Base-by-base conservation (phyloP, 306 rosid species). In the Mucuna pruriens region DNA sequence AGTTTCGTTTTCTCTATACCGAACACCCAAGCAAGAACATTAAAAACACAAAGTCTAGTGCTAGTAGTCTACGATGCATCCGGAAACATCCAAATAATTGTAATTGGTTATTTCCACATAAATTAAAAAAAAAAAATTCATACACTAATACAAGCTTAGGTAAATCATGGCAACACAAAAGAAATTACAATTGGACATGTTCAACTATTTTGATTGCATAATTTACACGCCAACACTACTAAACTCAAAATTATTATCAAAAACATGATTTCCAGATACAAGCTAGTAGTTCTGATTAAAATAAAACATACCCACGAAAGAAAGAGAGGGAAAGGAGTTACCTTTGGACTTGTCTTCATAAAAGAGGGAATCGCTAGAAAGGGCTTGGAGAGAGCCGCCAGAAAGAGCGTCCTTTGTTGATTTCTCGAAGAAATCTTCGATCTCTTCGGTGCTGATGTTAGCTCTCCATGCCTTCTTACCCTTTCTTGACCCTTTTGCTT, bases 401-500 rank as follows among this genome's bases (percentile, higher is more conserved):
- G 94, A 83, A 69, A 86, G 95, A 67, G 97, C 94, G 61, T 92
- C 95, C 82, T 88, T 91, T 0, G 95, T 94, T 0, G 98, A 82
- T 74, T 89, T 85, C 82, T 94, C 95, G 33, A 63, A 90, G 88
- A 86, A 90, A 66, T 90, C 91, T 20, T 92, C 89, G 7, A 94
- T 87, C 87, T 94, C 97, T 26, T 87, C 84, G 0, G 93, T 87
- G 79, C 98, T 90, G 42, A 94, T 94, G 87, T 94, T 94, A 9
- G 97, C 91, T 40, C 97, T 86, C 98, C 98, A 94, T 49, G 97
- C 94, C 86, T 94, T 94, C 89, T 91, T 94, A 22, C 94, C 98
- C 95, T 94, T 94, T 85, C 95, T 82, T 2, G 97, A 91, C 4
- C 86, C 84, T 86, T 91, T 94, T 1, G 97, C 80, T 64, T 87